These are phyloP conservation scores for Melampsora americana DNA, from an alignment of 1,284 basidiomycete genomes.

Conservation along the genomic window DNA sequence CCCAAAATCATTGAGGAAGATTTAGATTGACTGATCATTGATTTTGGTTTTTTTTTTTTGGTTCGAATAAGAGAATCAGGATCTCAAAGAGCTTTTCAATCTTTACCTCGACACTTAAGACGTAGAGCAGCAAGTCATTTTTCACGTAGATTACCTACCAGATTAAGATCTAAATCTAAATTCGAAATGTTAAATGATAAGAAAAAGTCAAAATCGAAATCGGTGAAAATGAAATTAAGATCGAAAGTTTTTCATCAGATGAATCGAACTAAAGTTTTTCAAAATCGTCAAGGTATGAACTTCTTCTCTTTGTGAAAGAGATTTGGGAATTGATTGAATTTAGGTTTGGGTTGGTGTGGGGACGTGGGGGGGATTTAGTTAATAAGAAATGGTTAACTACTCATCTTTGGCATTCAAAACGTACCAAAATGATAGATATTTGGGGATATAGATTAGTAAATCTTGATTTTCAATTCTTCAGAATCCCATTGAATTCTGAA, in stretches of 20 bases:
- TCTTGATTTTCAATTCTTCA: slow-evolving; percentile 12
- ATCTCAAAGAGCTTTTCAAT: slow-evolving; percentile 81
- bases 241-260: slow-evolving; percentile 17
- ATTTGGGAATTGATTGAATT: too few relatives aligned
- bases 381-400: slow-evolving; percentile 87
- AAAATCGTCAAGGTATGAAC: slow-evolving; percentile 26
- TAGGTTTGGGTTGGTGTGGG: too few relatives aligned
- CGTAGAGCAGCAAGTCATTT: slow-evolving; percentile 88
- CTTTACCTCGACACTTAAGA: slow-evolving; percentile 78
- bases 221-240: slow-evolving; percentile 28
- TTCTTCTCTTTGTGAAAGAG: background rate
- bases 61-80: slow-evolving; percentile 59
- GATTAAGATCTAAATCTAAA: slow-evolving; percentile 71
- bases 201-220: slow-evolving; percentile 14
- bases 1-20: background rate
- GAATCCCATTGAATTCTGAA: too few relatives aligned
- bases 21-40: background rate
- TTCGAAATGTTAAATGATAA: slow-evolving; percentile 59
- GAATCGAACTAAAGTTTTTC: slow-evolving; percentile 13
- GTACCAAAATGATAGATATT: slow-evolving; percentile 82
- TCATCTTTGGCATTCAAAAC: slow-evolving; percentile 89
- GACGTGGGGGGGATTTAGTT: slow-evolving; percentile 56
- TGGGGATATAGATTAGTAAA: slow-evolving; percentile 81
- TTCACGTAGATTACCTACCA: slow-evolving; percentile 76
- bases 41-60: slow-evolving; percentile 47